Evolutionary conservation across 768 basidiomycete species (phyloP), one percentile per base, ranked within the genome.

Genomic region (Mycena metata): DNA sequence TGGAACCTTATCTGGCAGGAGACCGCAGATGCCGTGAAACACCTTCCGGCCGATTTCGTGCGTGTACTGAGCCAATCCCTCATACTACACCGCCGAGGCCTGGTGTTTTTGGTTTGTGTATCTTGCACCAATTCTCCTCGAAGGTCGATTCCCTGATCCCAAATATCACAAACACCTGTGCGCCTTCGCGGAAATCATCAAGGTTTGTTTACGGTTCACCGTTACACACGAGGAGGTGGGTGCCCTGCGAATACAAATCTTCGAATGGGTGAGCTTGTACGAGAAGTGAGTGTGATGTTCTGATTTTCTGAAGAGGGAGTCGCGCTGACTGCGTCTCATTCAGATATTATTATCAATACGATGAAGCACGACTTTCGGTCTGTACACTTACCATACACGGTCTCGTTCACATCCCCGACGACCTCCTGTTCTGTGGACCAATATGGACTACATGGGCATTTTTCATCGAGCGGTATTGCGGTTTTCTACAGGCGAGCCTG

Each of bases 121-220:
- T 62, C 41, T 84, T 19, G 81, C 68, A 0, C 83, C 83, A 6
- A 69, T 78, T 26, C 69, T 85, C 5, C 77, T 85, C 10, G 19
- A 57, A 7, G 58, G 75, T 16, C 72, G 75, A 1, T 82, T 84
- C 46, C 21, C 35, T 41, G 23, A 60, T 0, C 35, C 26, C 5
- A 74, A 74, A 19, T 85, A 83, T 70, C 84, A 82, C 65, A 60
- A 71, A 0, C 83, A 86, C 65, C 77, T 82, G 46, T 51, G 78
- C 23, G 42, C 74, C 1, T 77, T 86, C 33, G 78, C 80, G 19
- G 30, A 70, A 0, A 77, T 85, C 26, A 73, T 85, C 66, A 76
- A 77, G 50, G 63, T 61, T 0, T 82, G 80, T 63, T 73, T 84
- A 0, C 69, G 78, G 42, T 82, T 79, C 42, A 70, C 75, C 17